Conservation (phyloP, 1,139 yeast genomes). For the Pichia sp. region DNA sequence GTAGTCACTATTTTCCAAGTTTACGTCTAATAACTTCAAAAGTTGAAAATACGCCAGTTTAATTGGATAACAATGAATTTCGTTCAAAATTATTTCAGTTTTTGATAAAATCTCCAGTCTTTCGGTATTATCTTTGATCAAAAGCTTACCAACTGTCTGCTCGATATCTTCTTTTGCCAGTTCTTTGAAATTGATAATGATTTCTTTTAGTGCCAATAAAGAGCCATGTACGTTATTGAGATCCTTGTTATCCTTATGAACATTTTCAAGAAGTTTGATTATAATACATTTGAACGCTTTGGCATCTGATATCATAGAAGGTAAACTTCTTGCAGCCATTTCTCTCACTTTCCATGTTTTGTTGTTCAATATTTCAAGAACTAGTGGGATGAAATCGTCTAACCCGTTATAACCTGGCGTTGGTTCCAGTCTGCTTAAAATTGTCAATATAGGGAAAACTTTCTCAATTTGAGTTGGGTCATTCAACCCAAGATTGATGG, state of each 20-base stretch:
- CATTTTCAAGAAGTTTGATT: constrained; percentile 5
- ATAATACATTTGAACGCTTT: constrained; percentile 7
- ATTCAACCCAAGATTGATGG: constrained; percentile 25
- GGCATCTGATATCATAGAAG: constrained; percentile 36
- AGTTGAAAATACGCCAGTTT: constrained; percentile 18
- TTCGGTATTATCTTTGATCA: not conserved
- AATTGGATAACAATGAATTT: constrained; percentile 10
- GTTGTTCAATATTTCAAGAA: constrained; percentile 40
- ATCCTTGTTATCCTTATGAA: constrained; percentile 10
- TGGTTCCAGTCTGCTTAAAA: constrained; percentile 60
- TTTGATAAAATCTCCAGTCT: constrained; percentile 3
- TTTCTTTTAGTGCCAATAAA: constrained; percentile 32
- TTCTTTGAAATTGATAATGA: constrained; percentile 1
- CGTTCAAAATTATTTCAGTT: not conserved
- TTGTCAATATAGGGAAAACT: constrained; percentile 66
- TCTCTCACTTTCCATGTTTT: constrained; percentile 79
- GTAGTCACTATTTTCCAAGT: not conserved
- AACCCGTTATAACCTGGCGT: constrained; percentile 46
- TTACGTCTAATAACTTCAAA: constrained; percentile 3
- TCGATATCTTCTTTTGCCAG: constrained; percentile 5
- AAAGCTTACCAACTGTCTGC: not conserved
- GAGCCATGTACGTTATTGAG: constrained; percentile 54
- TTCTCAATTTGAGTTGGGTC: constrained; percentile 35
- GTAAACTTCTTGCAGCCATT: constrained; percentile 67
- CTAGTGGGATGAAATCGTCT: constrained; percentile 38